Base-by-base conservation (phyloP, 2,329 filamentous ascomycete species). In the Fusarium oligoseptatum region DNA sequence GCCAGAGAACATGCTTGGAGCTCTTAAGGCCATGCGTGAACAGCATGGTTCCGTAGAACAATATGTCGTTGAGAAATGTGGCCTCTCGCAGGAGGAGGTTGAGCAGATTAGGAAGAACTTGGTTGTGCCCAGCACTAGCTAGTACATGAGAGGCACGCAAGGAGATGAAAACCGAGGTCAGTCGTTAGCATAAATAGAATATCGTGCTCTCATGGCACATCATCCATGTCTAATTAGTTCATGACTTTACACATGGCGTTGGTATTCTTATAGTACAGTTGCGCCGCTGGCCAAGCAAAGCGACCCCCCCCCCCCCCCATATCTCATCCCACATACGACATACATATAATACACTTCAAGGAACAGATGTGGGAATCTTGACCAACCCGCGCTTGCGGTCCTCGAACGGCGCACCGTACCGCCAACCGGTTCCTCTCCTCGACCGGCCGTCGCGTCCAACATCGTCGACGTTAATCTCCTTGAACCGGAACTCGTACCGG, bases 301-400 rank as follows among this genome's bases (percentile, higher is more conserved):
- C 41, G 60, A 66, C 48, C 57, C 58, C 17, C 67, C 58, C 22
- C 58, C 22, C 43, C 58, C 20, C 67, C 58, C 45, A 27, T 27
- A 17, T 48, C 9, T 24, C 55, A 65, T 75, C 37, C 52, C 73
- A 67, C 55, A 67, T 20, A 34, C 37, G 43, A 66, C 61, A 29
- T 57, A 64, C 45, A 71, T 67, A 73, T 74, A 58, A 77, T 70
- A 71, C 71, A 71, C 52, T 68, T 86, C 76, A 90, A 69, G 87
- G 88, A 64, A 92, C 90, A 63, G 85, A 88, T 39, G 88, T 92
- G 24, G 92, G 91, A 79, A 93, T 93, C 87, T 93, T 93, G 83
- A 92, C 82, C 80, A 88, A 79, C n/a, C 89, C 91, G 76, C 87
- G 89, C 83, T 87, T 89, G 66, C 92, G 87, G 79, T 93, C 92